Percentiles rank a stretch among this genome's conserved stretches.
phyloP scores from a whole-genome alignment of 75 land plant species.

The Pseudotsuga menziesii region DNA sequence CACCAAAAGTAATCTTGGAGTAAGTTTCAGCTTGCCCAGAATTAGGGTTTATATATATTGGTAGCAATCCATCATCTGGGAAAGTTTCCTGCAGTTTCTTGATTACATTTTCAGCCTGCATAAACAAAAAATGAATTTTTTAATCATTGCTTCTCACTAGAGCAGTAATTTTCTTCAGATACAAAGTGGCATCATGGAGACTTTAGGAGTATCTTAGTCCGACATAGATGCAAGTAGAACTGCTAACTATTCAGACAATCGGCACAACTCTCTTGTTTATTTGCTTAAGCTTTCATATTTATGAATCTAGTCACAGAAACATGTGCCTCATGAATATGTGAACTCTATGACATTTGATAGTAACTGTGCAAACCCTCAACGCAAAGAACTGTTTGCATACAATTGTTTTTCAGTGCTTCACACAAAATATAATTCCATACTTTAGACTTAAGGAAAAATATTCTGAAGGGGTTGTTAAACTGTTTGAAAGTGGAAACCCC shows the following conservation, averaged over 20 bases:
- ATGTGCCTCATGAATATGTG: too few relatives aligned
- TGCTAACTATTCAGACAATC: background rate
- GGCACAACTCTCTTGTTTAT: too few relatives aligned
- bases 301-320: too few relatives aligned
- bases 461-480: too few relatives aligned
- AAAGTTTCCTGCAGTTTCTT: slow-evolving; percentile 54
- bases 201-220: background rate
- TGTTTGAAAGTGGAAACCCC: too few relatives aligned
- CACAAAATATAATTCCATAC: too few relatives aligned
- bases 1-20: slow-evolving; percentile 93
- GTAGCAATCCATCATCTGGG: slow-evolving; percentile 90
- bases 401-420: too few relatives aligned
- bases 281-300: too few relatives aligned
- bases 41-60: slow-evolving; percentile 78
- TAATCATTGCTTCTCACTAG: slow-evolving; percentile 1
- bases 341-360: too few relatives aligned
- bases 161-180: background rate
- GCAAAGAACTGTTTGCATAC: too few relatives aligned
- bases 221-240: background rate
- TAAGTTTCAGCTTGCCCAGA: slow-evolving; percentile 48
- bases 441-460: too few relatives aligned
- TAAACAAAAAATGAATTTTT: slow-evolving; percentile 4
- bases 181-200: background rate
- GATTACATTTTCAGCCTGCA: slow-evolving; percentile 87
- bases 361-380: too few relatives aligned